Evolutionary conservation across 192 early-diverging fungal species (phyloP), one percentile per base, ranked within the genome.

Genomic region (Podila epicladia): DNA sequence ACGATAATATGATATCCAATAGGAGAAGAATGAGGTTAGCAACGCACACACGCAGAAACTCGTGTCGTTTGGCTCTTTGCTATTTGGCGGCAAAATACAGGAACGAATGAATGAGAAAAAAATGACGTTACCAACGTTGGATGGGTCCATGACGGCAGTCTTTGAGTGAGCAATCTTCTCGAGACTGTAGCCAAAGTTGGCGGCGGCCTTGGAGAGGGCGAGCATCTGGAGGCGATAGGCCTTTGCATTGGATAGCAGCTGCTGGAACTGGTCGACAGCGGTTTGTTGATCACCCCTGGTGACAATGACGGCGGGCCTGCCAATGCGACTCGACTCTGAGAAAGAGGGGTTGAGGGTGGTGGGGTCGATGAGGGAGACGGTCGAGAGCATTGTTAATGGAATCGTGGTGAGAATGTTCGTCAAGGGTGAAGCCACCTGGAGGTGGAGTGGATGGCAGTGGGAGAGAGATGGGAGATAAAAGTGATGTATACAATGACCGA

Each of bases 151-250:
- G 20, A 83, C 60, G 1, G 87, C 74, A 13, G 75, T 82, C 50
- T 85, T 85, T 64, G 74, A 79, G 63, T 83, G 82, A 0, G 87
- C 87, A 24, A 88, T 73, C 28, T 71, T 67, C 59, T 88, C 87
- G 20, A 88, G 75, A 20, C 84, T 75, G 48, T 82, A 73, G 13
- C 87, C 87, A 78, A 88, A 85, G 53, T 63, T 69, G n/a, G 87
- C 87, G 15, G 84, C 80, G 12, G 87, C 83, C 35, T 72, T 74
- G 28, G 87, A 75, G 5, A 88, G 72, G n/a, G 68, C 67, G 5
- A 83, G 75, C 71, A 85, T 71, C 67, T 88, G 83, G 13, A 84
- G 73, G 7, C 87, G 77, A 41, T 88, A 88, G 22, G 77, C 62
- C 26, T 84, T 77, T 22, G 87, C 87, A 15, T 74, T 65, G n/a